These are phyloP conservation scores for Syzygium aqueum DNA, from an alignment of 345 rosid genomes.

Conservation along the genomic window DNA sequence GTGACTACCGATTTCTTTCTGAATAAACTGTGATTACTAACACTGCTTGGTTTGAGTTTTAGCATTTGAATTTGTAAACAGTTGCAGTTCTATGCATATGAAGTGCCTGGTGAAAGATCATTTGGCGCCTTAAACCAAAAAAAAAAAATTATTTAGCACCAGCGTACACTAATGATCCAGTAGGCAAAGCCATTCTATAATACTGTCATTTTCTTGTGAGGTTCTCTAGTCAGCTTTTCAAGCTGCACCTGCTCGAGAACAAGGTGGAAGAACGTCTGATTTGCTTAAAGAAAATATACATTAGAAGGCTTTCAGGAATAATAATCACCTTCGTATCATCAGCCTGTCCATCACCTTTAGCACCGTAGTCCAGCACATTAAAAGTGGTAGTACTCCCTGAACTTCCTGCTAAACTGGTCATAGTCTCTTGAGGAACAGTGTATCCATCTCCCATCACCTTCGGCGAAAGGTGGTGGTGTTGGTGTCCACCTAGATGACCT, in stretches of 20 bases:
- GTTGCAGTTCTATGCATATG: background rate
- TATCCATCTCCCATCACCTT: background rate
- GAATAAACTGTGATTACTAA: background rate
- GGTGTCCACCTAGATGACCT: background rate
- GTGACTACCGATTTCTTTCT: background rate
- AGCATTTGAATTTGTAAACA: background rate
- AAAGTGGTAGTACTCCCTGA: conserved; percentile 17
- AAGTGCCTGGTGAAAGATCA: background rate
- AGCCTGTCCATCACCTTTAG: conserved; percentile 67
- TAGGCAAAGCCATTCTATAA: background rate
- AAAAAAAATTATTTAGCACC: background rate
- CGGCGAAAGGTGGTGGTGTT: conserved; percentile 4
- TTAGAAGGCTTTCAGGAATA: background rate
- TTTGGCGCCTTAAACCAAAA: background rate
- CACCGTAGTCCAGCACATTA: conserved; percentile 60
- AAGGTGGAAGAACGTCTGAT: background rate
- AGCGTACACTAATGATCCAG: background rate
- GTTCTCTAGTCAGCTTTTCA: background rate
- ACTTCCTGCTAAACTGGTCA: conserved; percentile 3
- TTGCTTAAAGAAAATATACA: background rate
- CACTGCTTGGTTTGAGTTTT: background rate
- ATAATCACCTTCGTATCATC: conserved; percentile 70
- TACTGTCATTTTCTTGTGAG: background rate
- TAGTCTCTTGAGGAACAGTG: background rate
- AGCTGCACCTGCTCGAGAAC: background rate